These are phyloP conservation scores for Globisporangium viniferum DNA, from an alignment of 352 stramenopile genomes.

Conservation along the genomic window DNA sequence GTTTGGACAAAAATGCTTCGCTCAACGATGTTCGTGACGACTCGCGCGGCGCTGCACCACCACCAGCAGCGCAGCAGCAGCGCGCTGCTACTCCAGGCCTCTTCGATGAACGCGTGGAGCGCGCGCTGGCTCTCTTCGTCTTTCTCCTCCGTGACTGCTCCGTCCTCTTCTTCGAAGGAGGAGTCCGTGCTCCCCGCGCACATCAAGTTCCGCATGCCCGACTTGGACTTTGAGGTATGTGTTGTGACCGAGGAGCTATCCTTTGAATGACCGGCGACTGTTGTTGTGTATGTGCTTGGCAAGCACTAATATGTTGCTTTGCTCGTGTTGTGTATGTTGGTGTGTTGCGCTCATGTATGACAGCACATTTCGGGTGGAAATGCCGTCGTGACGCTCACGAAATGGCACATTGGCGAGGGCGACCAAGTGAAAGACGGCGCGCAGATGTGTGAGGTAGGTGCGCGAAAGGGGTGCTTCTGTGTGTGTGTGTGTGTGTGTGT, in stretches of 20 bases:
- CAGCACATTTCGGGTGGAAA: constrained; percentile 58
- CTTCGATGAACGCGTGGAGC: not conserved
- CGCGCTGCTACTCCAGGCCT: not conserved
- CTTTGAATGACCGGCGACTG: not conserved
- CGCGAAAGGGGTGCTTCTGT: not conserved
- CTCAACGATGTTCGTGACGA: not conserved
- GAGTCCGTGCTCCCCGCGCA: constrained; percentile 46
- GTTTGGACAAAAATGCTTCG: constrained; percentile 12
- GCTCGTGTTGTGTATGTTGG: not conserved
- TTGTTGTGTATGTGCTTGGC: not conserved
- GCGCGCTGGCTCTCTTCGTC: constrained; percentile 16
- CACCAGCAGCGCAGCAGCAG: not conserved
- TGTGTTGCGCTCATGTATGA: not conserved
- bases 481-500: not conserved
- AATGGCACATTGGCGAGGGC: constrained; percentile 74
- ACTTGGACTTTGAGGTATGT: constrained; percentile 78
- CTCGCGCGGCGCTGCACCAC: constrained; percentile 4
- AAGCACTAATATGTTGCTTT: not conserved
- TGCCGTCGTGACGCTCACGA: constrained; percentile 59
- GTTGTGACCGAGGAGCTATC: not conserved
- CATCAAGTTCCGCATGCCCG: constrained; percentile 87
- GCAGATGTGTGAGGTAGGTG: constrained; percentile 70
- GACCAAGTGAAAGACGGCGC: constrained; percentile 57
- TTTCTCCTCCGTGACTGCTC: not conserved
- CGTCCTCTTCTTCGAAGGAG: not conserved